These are phyloP conservation scores for Claviceps arundinis DNA, from an alignment of 2,329 filamentous ascomycete genomes.

Conservation along the genomic window DNA sequence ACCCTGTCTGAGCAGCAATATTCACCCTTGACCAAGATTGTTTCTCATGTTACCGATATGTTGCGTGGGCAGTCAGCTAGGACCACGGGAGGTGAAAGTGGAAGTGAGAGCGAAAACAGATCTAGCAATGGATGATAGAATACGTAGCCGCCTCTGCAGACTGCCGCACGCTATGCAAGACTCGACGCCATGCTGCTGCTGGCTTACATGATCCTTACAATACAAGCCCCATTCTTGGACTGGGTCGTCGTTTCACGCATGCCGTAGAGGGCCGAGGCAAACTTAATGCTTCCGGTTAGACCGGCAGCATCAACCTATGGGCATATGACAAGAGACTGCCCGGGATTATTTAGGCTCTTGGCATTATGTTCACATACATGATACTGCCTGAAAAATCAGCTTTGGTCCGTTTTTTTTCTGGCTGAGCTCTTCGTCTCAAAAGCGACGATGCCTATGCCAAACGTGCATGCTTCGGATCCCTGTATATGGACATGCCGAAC, in stretches of 20 bases:
- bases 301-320: not conserved
- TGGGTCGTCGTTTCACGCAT: not conserved
- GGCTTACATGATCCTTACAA: not conserved
- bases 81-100: not conserved
- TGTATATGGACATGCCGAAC: not conserved
- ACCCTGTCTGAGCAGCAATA: not conserved
- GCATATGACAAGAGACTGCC: not conserved
- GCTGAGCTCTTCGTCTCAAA: not conserved
- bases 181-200: conserved; percentile 1
- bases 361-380: not conserved
- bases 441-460: not conserved
- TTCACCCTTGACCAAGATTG: not conserved
- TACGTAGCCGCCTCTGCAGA: not conserved
- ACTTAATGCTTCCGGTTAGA: not conserved
- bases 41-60: not conserved
- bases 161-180: not conserved
- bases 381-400: not conserved
- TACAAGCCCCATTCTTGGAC: not conserved
- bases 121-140: conserved; percentile 35
- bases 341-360: not conserved
- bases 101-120: no score
- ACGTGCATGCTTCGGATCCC: not conserved
- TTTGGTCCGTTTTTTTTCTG: not conserved
- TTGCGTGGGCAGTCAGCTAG: not conserved
- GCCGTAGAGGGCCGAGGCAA: not conserved